phyloP scores from a whole-genome alignment of 768 basidiomycete genomes.

The Saitozyma sp. region DNA sequence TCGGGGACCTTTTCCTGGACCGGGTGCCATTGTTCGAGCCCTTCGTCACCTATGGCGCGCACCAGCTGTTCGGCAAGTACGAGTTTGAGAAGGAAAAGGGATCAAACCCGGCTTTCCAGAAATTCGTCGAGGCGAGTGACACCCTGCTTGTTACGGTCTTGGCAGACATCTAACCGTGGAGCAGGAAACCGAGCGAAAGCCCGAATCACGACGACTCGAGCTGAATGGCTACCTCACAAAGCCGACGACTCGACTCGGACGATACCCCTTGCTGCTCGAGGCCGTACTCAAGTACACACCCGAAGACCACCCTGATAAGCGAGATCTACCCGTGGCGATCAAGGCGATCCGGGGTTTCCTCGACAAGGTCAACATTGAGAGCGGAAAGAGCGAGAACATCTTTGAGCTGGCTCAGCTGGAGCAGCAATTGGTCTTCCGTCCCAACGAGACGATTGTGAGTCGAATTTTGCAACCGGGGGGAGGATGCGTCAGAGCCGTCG shows the following conservation, averaged over 20 bases:
- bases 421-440: constrained; percentile 83
- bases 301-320: constrained; percentile 84
- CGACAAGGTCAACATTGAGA: constrained; percentile 83
- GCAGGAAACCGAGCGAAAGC: constrained; percentile 83
- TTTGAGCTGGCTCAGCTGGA: constrained; percentile 94
- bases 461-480: background rate
- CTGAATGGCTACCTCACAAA: constrained; percentile 97
- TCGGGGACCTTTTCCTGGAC: constrained; percentile 89
- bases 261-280: constrained; percentile 89
- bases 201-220: constrained; percentile 94
- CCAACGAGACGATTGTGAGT: constrained; percentile 84
- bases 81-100: constrained; percentile 99
- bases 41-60: constrained; percentile 92
- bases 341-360: constrained; percentile 77
- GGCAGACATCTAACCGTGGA: background rate
- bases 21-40: constrained; percentile 82
- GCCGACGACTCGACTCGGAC: constrained; percentile 93
- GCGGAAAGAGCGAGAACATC: constrained; percentile 91
- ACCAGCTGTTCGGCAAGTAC: constrained; percentile 96
- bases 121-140: constrained; percentile 83
- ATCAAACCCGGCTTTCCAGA: constrained; percentile 84
- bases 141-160: background rate
- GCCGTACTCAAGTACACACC: constrained; percentile 90
- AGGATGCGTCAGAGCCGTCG: background rate
- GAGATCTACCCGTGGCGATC: constrained; percentile 72